Conservation (phyloP, 345 rosid species). For the Eucalyptus pauciflora region DNA sequence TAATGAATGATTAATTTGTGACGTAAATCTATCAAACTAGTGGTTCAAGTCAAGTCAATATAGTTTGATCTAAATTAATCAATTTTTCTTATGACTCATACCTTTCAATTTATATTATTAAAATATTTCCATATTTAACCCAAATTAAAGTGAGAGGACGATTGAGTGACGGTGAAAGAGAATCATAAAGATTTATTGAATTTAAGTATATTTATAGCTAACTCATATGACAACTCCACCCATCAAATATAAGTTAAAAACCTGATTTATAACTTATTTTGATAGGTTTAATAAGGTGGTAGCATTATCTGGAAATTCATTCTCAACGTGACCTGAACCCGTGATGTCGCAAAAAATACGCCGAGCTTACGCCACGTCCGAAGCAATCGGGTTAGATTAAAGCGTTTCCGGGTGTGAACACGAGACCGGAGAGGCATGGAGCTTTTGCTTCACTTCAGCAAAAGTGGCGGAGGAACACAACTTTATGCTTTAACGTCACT, state of each 20-base stretch:
- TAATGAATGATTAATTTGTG: neutral
- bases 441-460: neutral
- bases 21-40: neutral
- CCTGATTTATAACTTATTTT: rapidly evolving
- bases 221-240: too few species aligned
- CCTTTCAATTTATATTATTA: rapidly evolving
- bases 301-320: neutral
- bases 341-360: neutral
- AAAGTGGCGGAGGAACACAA: neutral
- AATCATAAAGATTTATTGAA: too few species aligned
- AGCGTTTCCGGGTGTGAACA: neutral
- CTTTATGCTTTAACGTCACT: neutral
- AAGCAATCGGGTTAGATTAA: neutral
- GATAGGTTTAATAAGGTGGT: too few species aligned
- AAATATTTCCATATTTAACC: too few species aligned
- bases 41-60: too few species aligned
- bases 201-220: too few species aligned
- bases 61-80: too few species aligned
- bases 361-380: rapidly evolving
- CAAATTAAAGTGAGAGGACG: neutral
- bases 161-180: too few species aligned
- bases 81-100: too few species aligned
- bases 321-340: rapidly evolving
- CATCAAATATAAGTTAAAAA: too few species aligned
- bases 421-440: neutral